Percentiles rank a stretch among this genome's conserved stretches.
These are phyloP conservation scores for Aegilops longissima DNA, from an alignment of 176 grass and related monocot species.

Conservation along the genomic window DNA sequence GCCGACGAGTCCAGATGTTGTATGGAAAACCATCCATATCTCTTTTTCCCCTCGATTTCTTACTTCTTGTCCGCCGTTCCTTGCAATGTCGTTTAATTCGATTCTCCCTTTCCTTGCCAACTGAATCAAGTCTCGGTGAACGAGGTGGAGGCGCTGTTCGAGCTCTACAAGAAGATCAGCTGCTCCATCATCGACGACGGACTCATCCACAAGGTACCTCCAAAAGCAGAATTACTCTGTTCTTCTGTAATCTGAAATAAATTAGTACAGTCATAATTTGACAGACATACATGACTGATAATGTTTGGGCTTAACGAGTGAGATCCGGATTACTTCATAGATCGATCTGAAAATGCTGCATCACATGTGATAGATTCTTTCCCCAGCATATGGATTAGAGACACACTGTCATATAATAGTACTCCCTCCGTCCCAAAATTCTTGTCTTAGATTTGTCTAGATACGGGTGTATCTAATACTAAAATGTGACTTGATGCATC, in stretches of 20 bases:
- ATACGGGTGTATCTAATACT: too few relatives aligned
- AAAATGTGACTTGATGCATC: too few relatives aligned
- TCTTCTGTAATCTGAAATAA: not conserved
- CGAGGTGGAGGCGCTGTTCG: conserved; percentile 79
- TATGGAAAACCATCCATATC: not conserved
- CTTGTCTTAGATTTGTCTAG: too few relatives aligned
- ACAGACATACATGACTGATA: not conserved
- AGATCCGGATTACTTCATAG: not conserved
- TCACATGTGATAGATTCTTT: not conserved
- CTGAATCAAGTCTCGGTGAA: conserved; percentile 62
- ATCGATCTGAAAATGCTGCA: not conserved
- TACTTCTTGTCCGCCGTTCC: not conserved
- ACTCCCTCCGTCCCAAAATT: too few relatives aligned
- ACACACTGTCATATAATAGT: not conserved
- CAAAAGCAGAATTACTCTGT: too few relatives aligned
- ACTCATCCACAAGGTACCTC: conserved; percentile 3
- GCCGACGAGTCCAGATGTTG: conserved; percentile 75
- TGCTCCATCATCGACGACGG: conserved; percentile 78
- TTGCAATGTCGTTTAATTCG: conserved; percentile 25
- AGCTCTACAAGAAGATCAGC: conserved; percentile 90
- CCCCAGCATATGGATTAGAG: not conserved
- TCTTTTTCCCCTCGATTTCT: not conserved
- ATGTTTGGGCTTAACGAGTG: not conserved
- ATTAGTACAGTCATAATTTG: not conserved
- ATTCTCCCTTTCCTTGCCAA: not conserved